A percentile compares a stretch with the other conserved stretches of the same genome.
These are phyloP conservation scores for Beauveria pseudobassiana DNA, from an alignment of 2,329 filamentous ascomycete species.

Conservation along the genomic window DNA sequence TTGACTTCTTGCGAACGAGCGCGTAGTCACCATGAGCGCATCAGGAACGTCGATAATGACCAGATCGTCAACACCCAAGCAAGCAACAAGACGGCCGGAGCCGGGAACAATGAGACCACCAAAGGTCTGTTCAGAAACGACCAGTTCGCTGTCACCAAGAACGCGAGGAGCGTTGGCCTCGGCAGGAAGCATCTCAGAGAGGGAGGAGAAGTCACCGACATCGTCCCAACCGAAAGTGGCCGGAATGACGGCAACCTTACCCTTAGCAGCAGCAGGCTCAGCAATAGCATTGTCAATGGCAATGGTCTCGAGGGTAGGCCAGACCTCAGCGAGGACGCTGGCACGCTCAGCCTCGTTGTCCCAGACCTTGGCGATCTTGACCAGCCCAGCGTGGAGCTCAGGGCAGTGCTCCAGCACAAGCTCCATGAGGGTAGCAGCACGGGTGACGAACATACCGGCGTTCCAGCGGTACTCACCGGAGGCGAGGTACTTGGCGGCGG, in stretches of 20 bases:
- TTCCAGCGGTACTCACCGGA: slow-evolving; percentile 22
- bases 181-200: slow-evolving; percentile 21
- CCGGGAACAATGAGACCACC: slow-evolving; percentile 20
- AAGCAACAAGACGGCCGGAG: slow-evolving; percentile 20
- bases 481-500: slow-evolving; percentile 20
- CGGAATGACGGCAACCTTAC: slow-evolving; percentile 21
- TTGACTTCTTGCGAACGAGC: slow-evolving; percentile 22
- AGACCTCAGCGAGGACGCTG: slow-evolving; percentile 18
- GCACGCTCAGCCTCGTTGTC: slow-evolving; percentile 18
- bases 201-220: slow-evolving; percentile 21
- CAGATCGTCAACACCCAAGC: slow-evolving; percentile 20
- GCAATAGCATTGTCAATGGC: slow-evolving; percentile 22
- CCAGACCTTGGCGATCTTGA: slow-evolving; percentile 19
- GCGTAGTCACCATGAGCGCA: slow-evolving; percentile 21
- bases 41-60: slow-evolving; percentile 21
- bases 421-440: slow-evolving; percentile 20
- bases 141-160: slow-evolving; percentile 18
- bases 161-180: slow-evolving; percentile 19
- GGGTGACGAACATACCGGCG: slow-evolving; percentile 22
- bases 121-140: slow-evolving; percentile 20
- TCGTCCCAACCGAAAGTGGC: slow-evolving; percentile 22
- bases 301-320: slow-evolving; percentile 19
- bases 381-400: slow-evolving; percentile 17
- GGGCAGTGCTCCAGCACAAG: slow-evolving; percentile 19
- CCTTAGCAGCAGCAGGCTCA: slow-evolving; percentile 20